A percentile compares a stretch with the other conserved stretches of the same genome.
phyloP scores from a whole-genome alignment of 1,284 basidiomycete species.

The Trichosporon asahii region DNA sequence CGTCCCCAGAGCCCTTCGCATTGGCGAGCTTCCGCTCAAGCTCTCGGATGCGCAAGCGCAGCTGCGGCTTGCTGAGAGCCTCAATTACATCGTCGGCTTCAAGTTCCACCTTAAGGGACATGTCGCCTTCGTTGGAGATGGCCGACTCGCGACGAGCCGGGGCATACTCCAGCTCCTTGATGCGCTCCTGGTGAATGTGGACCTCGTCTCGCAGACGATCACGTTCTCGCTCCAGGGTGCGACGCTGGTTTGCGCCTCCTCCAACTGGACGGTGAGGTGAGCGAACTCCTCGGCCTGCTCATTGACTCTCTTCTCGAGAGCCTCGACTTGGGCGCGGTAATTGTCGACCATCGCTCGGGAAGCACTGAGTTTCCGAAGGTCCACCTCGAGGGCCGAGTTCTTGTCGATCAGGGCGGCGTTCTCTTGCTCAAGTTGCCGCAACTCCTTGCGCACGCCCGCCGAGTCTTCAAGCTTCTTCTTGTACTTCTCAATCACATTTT shows the following conservation, averaged over 20 bases:
- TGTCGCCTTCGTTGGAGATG: constrained; percentile 23
- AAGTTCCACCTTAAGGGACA: constrained; percentile 52
- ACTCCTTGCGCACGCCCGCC: constrained; percentile 76
- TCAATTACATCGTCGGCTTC: constrained; percentile 44
- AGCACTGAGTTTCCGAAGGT: constrained; percentile 77
- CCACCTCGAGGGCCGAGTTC: constrained; percentile 84
- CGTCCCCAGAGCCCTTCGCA: constrained; percentile 54
- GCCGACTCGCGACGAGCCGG: constrained; percentile 15
- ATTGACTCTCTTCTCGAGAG: constrained; percentile 66
- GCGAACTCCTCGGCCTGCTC: constrained; percentile 55
- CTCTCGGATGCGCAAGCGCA: constrained; percentile 66
- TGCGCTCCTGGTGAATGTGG: constrained; percentile 85
- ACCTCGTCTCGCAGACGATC: constrained; percentile 77
- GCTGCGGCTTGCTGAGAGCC: constrained; percentile 15
- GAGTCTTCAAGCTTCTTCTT: constrained; percentile 97
- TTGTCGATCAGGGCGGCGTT: constrained; percentile 87
- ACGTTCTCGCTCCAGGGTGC: constrained; percentile 63
- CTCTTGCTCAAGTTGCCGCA: constrained; percentile 84
- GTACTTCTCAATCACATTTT: constrained; percentile 98
- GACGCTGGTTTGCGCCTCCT: constrained; percentile 67
- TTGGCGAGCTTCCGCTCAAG: constrained; percentile 78
- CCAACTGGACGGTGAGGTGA: constrained; percentile 68
- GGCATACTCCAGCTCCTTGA: constrained; percentile 75
- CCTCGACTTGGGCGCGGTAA: constrained; percentile 81
- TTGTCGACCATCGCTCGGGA: constrained; percentile 83